Conservation (phyloP, 441 rosid species). For the Arabidopsis lyrata region DNA sequence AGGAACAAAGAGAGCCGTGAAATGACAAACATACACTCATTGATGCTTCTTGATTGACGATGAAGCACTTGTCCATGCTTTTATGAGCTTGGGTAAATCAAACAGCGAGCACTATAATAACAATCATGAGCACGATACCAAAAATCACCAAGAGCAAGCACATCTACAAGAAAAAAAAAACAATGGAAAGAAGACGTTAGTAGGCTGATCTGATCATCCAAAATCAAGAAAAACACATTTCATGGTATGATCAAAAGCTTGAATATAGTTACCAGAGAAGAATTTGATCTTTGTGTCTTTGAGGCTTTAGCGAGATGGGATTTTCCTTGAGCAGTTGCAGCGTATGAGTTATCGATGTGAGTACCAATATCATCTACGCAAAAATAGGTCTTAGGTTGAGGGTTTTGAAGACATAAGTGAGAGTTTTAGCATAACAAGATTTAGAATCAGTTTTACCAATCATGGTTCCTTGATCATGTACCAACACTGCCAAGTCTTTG, state of each 20-base stretch:
- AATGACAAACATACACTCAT: constrained; percentile 45
- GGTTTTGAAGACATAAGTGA: neutral
- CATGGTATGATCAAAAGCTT: neutral
- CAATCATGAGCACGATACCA: constrained; percentile 87
- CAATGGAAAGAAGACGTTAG: constrained; percentile 44
- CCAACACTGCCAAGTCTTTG: constrained; percentile 87
- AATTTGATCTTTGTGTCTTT: constrained; percentile 86
- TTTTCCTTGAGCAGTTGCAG: constrained; percentile 64
- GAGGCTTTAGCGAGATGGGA: constrained; percentile 62
- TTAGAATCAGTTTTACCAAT: constrained; percentile 56
- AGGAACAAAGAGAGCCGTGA: constrained; percentile 4
- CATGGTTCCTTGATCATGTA: constrained; percentile 86
- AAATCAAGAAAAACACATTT: constrained; percentile 1
- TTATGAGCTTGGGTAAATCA: constrained; percentile 42
- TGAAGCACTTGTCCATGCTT: constrained; percentile 68
- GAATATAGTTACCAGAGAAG: constrained; percentile 73
- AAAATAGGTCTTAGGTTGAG: neutral
- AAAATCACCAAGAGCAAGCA: constrained; percentile 97
- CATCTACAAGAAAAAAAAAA: constrained; percentile 54
- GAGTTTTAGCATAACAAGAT: neutral
- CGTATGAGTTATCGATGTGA: constrained; percentile 73
- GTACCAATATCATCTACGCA: constrained; percentile 79
- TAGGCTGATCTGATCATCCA: constrained; percentile 8
- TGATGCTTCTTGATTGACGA: constrained; percentile 57
- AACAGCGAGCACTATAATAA: constrained; percentile 78